Evolutionary conservation across 2,329 filamentous ascomycete species (phyloP), one percentile per base, ranked within the genome.

Genomic region (Diplodia intermedia): DNA sequence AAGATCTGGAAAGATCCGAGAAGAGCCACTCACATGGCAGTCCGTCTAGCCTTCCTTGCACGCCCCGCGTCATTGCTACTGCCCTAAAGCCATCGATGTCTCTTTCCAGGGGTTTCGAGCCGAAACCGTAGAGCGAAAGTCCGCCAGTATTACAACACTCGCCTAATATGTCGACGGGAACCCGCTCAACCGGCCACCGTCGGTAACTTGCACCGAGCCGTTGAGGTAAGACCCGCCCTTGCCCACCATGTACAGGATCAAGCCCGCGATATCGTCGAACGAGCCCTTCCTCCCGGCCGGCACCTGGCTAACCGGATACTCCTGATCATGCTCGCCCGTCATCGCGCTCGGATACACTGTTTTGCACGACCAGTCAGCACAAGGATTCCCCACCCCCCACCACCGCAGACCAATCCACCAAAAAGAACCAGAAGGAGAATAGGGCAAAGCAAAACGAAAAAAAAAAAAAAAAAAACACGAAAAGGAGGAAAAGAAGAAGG

Each of bases 181-280:
- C 9, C 79, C 75, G 0, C 73, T 69, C 61, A 77, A 66, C 65
- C 81, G 75, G 6, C 82, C 82, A 1, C 82, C 82, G 75, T 84
- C 82, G 8, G 80, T 79, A 1, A 86, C 74, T 63, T 84, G 79
- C 18, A 85, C 78, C 66, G 78, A 81, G 0, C 86, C 86, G 74
- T 88, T 88, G 62, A 84, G 78, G 74, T 87, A 88, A 14, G 79
- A 79, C 1, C 84, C 84, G 6, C 81, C 82, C 50, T 82, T 83
- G 3, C 82, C 81, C 11, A 85, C 81, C 65, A 87, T 75, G 69
- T 85, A 87, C 47, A 86, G 68, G 2, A 85, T 78, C 18, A 84
- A 76, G 15, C 82, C 84, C 0, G 81, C 81, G 38, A 86, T 77
- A 69, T 87, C 85, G 50, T 84, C 81, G 11, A 75, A 71, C 4